Conservation (phyloP, 2,329 filamentous ascomycete genomes). For the Massarina eburnea region DNA sequence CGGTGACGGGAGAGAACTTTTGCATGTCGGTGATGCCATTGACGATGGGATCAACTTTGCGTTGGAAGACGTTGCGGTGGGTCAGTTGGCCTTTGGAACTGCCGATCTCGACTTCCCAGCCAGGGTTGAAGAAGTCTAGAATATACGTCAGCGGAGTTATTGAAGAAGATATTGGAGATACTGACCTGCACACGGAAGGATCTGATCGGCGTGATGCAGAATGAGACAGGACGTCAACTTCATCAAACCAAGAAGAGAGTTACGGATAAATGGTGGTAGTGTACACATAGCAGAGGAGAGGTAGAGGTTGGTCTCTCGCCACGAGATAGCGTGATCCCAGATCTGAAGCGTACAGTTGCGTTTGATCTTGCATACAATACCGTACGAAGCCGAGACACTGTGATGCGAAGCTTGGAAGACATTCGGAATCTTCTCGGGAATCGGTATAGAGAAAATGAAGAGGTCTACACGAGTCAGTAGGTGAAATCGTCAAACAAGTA, state of each 20-base stretch:
- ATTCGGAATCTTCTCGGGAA: slow-evolving; percentile 58
- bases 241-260: slow-evolving; percentile 43
- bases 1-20: slow-evolving; percentile 61
- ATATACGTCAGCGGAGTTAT: slow-evolving; percentile 28
- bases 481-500: not conserved
- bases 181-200: slow-evolving; percentile 39
- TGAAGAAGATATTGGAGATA: not conserved
- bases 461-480: slow-evolving; percentile 36
- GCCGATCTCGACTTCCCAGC: slow-evolving; percentile 65
- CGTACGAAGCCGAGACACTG: slow-evolving; percentile 62
- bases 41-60: slow-evolving; percentile 66
- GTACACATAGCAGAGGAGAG: slow-evolving; percentile 46
- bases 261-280: slow-evolving; percentile 45
- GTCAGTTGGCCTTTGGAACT: slow-evolving; percentile 59
- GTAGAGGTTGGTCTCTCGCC: slow-evolving; percentile 55
- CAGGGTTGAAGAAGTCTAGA: slow-evolving; percentile 65
- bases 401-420: slow-evolving; percentile 67
- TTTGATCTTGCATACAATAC: slow-evolving; percentile 64
- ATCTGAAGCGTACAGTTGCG: slow-evolving; percentile 62
- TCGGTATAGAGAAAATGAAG: slow-evolving; percentile 60
- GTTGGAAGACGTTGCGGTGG: slow-evolving; percentile 59
- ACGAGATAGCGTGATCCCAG: slow-evolving; percentile 66
- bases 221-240: slow-evolving; percentile 46
- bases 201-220: slow-evolving; percentile 59
- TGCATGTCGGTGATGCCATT: slow-evolving; percentile 68